Evolutionary conservation across 345 rosid species (phyloP).

Genomic region (Pistacia vera): DNA sequence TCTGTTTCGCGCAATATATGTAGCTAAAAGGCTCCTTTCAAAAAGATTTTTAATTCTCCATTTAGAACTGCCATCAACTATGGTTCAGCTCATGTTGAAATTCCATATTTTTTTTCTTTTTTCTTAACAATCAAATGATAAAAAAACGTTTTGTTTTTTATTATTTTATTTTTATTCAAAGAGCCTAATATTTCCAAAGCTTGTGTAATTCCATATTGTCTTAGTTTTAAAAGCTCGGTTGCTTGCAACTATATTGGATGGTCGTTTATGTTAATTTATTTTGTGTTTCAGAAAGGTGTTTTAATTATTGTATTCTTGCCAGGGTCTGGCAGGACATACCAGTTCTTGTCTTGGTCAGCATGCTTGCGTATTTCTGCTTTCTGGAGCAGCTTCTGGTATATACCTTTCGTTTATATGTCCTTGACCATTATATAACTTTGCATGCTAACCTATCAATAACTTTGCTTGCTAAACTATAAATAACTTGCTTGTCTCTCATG

Average conservation of each 20-base stretch:
- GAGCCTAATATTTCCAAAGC: neutral
- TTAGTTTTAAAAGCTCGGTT: neutral
- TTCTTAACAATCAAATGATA: neutral
- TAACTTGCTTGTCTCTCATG: conserved; percentile 6
- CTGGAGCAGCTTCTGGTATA: conserved; percentile 63
- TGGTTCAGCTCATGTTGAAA: neutral
- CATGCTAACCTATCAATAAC: conserved; percentile 1
- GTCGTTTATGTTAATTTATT: neutral
- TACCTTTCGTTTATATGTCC: neutral
- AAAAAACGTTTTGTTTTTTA: too few species aligned
- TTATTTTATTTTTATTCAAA: neutral
- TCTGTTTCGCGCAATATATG: too few species aligned
- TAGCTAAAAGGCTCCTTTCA: too few species aligned
- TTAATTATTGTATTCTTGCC: conserved; percentile 19
- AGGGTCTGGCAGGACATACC: conserved; percentile 61
- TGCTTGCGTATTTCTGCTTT: conserved; percentile 71
- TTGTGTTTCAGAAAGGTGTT: conserved; percentile 9
- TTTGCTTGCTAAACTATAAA: neutral
- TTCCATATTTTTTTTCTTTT: neutral
- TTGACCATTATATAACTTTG: neutral
- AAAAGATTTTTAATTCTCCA: neutral
- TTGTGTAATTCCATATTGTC: neutral
- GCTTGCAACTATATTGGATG: neutral
- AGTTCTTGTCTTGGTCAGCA: conserved; percentile 65
- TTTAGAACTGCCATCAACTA: neutral